Base-by-base conservation (phyloP, 2,329 filamentous ascomycete genomes). In the Trichoderma semiorbis region DNA sequence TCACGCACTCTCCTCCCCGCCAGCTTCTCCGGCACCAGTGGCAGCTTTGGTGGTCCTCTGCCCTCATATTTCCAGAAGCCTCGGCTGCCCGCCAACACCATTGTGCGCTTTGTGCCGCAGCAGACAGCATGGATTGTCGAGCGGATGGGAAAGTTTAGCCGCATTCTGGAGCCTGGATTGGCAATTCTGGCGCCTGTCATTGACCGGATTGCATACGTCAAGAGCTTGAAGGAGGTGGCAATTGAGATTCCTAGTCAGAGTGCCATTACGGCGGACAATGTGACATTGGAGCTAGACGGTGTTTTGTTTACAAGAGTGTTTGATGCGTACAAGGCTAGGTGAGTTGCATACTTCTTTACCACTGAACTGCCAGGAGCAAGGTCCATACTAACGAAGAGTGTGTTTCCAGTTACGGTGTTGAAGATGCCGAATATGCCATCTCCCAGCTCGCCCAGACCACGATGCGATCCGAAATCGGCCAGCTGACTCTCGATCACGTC, bases 71-170 rank as follows among this genome's bases (percentile, higher is more conserved):
- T 97, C 82, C 91, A 92, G 79, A 88, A 88, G 74, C 85, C 87
- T 14, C 85, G 88, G 26, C 87, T 98, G 67, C 96, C 96, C 32
- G 93, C 95, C 76, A 99, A 99, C 84, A 99, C 96, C 5, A 86
- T 99, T 74, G 86, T 99, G 77, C 93, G 95, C 73, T 99, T 98
- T 83, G 96, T 99, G 55, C 96, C 96, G n/a, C 96, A 99, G 84
- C 96, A 99, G 85, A 98, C 95, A 77, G 96, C 96, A 81, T 99
- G 96, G 96, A 95, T 99, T 72, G 96, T 99, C 71, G 96, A 99
- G 88, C 95, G 96, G 79, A 99, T 99, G 96, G 96, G 96, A 78
- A 96, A 95, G 83, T 99, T 97, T 85, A 92, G 93, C 84, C 89
- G 95, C 73, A 98, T 99, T 78, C 85, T 99, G 65, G 90, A 98